Evolutionary conservation across 2,329 filamentous ascomycete genomes (phyloP).

Genomic region (Fusarium irregulare): DNA sequence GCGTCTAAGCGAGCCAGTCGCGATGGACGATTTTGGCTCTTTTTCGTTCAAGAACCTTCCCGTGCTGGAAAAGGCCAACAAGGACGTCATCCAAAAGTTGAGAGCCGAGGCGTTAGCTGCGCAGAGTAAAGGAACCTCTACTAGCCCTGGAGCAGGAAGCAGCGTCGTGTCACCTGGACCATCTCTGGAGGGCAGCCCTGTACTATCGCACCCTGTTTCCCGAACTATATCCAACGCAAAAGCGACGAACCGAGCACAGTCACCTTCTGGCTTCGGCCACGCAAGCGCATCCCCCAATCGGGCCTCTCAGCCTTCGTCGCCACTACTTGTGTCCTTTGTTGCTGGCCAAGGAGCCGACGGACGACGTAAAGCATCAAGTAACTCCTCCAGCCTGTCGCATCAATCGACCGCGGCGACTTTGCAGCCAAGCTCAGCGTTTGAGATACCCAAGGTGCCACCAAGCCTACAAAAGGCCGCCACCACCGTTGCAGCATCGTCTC

Average conservation of each 20-base stretch:
- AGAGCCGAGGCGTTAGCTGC: conserved; percentile 86
- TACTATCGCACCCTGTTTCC: conserved; percentile 82
- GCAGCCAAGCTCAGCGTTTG: conserved; percentile 77
- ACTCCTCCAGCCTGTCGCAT: conserved; percentile 84
- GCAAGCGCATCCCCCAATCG: conserved; percentile 88
- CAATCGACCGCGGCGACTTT: conserved; percentile 71
- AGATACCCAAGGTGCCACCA: conserved; percentile 72
- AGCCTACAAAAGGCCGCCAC: conserved; percentile 71
- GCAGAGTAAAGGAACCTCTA: conserved; percentile 64
- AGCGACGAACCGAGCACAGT: conserved; percentile 80
- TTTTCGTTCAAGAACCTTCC: conserved; percentile 98
- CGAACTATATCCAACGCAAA: conserved; percentile 86
- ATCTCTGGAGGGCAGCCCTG: conserved; percentile 84
- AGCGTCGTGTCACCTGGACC: conserved; percentile 70
- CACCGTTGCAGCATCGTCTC: conserved; percentile 65
- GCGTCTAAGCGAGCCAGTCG: conserved; percentile 88
- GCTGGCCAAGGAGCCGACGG: conserved; percentile 82
- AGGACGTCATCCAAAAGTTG: conserved; percentile 97
- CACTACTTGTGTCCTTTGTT: conserved; percentile 95
- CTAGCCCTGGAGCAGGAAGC: conserved; percentile 57
- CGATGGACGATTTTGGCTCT: conserved; percentile 91
- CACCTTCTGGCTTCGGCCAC: conserved; percentile 83
- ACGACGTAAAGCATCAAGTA: conserved; percentile 91
- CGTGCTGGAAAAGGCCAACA: conserved; percentile 97
- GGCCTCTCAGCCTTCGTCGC: conserved; percentile 74